These are phyloP conservation scores for Antrodiella citrinella DNA, from an alignment of 768 basidiomycete species.

Conservation along the genomic window DNA sequence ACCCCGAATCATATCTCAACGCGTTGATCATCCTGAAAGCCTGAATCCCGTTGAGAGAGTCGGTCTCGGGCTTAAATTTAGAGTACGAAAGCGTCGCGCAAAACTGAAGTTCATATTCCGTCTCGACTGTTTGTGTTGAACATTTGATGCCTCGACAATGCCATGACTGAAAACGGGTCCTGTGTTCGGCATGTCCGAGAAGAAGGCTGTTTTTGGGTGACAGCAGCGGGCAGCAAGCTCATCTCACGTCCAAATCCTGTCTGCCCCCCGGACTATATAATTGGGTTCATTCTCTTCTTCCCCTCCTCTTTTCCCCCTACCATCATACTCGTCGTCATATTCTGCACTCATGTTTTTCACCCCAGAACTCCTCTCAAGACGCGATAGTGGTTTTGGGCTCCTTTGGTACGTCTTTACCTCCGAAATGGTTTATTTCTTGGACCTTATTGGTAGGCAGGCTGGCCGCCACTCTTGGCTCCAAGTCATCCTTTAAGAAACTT, in stretches of 20 bases:
- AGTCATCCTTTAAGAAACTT: constrained; percentile 78
- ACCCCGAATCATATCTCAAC: too few relatives aligned
- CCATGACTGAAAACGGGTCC: too few relatives aligned
- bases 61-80: too few relatives aligned
- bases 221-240: not conserved
- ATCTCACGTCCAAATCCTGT: not conserved
- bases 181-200: too few relatives aligned
- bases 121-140: too few relatives aligned
- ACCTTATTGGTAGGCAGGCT: constrained; percentile 44
- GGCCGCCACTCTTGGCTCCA: constrained; percentile 83
- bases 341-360: constrained; percentile 65
- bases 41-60: too few relatives aligned
- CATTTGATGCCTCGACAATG: too few relatives aligned
- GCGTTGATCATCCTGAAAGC: too few relatives aligned
- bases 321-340: constrained; percentile 2
- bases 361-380: constrained; percentile 66
- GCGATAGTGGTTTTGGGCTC: constrained; percentile 87
- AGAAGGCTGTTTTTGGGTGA: too few relatives aligned
- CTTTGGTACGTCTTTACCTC: constrained; percentile 47
- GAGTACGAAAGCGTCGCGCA: too few relatives aligned
- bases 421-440: not conserved
- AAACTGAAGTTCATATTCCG: too few relatives aligned
- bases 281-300: too few relatives aligned
- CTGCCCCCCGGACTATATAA: not conserved
- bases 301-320: not conserved